Base-by-base conservation (phyloP, 148 eudicot species). In the Fallopia convolvulus region DNA sequence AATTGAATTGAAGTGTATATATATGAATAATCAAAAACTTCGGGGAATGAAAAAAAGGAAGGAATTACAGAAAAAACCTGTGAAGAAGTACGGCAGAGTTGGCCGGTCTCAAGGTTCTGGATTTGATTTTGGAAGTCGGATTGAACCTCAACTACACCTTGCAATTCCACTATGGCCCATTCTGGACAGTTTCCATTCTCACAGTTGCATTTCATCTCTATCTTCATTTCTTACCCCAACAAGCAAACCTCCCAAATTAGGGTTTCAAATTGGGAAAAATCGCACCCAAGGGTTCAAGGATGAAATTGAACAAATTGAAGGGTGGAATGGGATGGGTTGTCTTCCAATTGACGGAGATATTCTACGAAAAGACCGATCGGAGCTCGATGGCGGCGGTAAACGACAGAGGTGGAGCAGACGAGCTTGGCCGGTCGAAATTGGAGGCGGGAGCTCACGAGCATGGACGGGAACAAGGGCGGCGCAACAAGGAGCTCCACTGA, bases 151-250 rank as follows among this genome's bases (percentile, higher is more conserved):
- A 94, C 81, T 7, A 87, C 87, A 49, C 99, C 99, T 81, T 94
- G 99, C 23, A 94, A 65, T 77, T 94, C 99, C 36, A 94, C 86
- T 2, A 94, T 81, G 6, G 97, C 99, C 99, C 99, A 94, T 86
- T 94, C 99, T 53, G 80, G 83, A 80, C 99, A 94, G 26, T 86
- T 85, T 3, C 75, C 81, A 78, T 89, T 92, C 14, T 90, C 97
- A 52, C 99, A 94, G 6, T 87, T 89, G 77, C 99, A 94, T 81
- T 89, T 92, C 77, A 94, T 85, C 73, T 84, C 76, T 39, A 94
- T 92, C 74, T 72, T 79, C 91, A 88, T 90, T 8, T 41, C 66
- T 36, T n/a, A 20, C 40, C 74, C 79, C 23, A 39, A 23, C 36
- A 26, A 61, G 14, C 70, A 61, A 30, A 61, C 2, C 14, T 9